Base-by-base conservation (phyloP, 163 green algal genomes). In the Chlorella variabilis region DNA sequence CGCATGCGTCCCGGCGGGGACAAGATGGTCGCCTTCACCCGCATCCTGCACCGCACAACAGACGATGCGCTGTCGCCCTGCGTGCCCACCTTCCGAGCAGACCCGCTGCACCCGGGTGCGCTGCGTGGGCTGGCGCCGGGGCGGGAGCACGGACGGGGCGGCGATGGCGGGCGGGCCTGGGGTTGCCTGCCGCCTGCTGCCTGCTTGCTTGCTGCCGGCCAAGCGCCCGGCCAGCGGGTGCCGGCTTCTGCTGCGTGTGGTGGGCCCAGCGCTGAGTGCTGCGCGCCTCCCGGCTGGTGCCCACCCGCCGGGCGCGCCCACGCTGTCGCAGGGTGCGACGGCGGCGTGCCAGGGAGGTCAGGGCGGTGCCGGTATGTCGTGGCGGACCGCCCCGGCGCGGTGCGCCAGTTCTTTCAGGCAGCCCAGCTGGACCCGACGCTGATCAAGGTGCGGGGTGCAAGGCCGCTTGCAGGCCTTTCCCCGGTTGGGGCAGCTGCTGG, bases 361-460 rank as follows among this genome's bases (percentile, higher is more conserved):
- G 97, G 75, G 90, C 82, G 92, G 93, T 99, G 96, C 87, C 80
- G 92, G 63, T 99, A 98, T 86, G 95, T 96, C 0, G 95, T 99
- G 7, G 91, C 93, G 8, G 97, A 98, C 87, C 86, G 96, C 4
- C 92, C 95, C 31, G 93, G 95, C 78, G 96, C 96, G 2, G 92
- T 99, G 17, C 61, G 84, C 75, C 92, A 98, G 85, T 99, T 92
- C 76, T 85, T 98, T 42, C 76, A 90, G 31, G 90, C 91, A 3
- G 89, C 87, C 0, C 69, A 88, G 25, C 82, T 82, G 41, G 54
- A 94, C 68, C 85, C 90, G 0, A 82, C 81, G 0, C 54, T 94
- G 49, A 89, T 98, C 48, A 89, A 95, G 87, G 76, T 71, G 27
- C 21, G 51, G 17, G 38, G 5, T 48, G 66, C 66, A 20, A n/a